Evolutionary conservation across 73 alveolate species (phyloP).

Genomic region (Symbiodinium natans): DNA sequence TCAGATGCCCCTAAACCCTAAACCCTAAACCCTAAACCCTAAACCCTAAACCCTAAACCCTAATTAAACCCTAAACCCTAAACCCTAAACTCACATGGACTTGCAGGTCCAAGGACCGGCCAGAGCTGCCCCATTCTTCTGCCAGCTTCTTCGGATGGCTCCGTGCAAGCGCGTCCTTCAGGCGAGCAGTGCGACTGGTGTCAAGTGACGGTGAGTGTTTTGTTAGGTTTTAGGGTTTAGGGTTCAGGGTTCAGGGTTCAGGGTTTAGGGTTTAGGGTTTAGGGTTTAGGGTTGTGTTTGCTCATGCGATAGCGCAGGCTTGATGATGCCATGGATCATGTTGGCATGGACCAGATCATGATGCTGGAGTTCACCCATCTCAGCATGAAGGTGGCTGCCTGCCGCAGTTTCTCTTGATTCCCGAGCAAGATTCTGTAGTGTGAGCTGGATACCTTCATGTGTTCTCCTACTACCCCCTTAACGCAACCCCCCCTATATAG

Average conservation of each 20-base stretch:
- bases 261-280: not conserved
- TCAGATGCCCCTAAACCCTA: no score
- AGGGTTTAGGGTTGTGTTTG: no score
- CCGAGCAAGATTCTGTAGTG: not conserved
- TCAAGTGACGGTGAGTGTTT: no score
- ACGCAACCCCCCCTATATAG: no score
- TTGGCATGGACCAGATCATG: slow-evolving; percentile 86
- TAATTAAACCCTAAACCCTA: no score
- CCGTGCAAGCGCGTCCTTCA: slow-evolving; percentile 17
- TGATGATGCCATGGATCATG: slow-evolving; percentile 19
- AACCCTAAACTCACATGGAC: not conserved
- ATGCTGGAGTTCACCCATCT: slow-evolving; percentile 66
- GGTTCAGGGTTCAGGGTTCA: not conserved
- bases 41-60: no score
- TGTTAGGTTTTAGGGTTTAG: no score
- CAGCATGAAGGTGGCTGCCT: slow-evolving; percentile 54
- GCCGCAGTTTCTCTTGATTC: not conserved
- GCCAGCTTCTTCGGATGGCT: slow-evolving; percentile 52
- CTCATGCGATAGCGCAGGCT: not conserved
- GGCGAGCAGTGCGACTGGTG: not conserved
- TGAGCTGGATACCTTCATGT: no score
- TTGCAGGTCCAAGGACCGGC: not conserved
- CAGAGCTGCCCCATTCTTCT: not conserved
- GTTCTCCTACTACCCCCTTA: no score
- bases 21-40: no score